These are phyloP conservation scores for Heritiera littoralis DNA, from an alignment of 345 rosid genomes.

Conservation along the genomic window DNA sequence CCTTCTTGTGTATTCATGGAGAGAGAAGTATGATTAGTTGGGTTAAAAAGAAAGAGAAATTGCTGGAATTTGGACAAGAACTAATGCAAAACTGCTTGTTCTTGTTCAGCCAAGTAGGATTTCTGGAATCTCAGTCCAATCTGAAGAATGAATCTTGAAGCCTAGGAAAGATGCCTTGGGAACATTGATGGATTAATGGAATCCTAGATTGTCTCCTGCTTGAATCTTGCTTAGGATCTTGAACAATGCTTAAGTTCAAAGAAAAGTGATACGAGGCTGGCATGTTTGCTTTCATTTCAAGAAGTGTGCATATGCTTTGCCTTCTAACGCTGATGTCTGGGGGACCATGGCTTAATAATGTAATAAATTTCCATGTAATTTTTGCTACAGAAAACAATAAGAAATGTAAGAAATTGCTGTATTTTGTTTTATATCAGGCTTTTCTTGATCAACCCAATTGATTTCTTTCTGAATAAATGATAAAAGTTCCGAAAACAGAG, in stretches of 20 bases:
- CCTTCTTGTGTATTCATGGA: constrained; percentile 83
- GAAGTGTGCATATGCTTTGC: neutral
- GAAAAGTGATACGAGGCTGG: neutral
- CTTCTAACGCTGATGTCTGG: neutral
- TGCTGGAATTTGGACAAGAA: neutral
- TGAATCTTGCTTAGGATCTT: neutral
- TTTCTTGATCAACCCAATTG: neutral
- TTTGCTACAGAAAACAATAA: neutral
- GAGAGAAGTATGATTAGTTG: constrained; percentile 82
- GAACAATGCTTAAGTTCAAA: constrained; percentile 13
- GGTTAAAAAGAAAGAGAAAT: neutral
- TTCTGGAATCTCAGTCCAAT: neutral
- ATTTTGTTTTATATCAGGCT: neutral
- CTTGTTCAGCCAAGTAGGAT: neutral
- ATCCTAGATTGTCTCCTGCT: neutral
- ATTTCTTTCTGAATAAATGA: neutral
- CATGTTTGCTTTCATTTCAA: neutral
- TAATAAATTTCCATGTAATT: neutral
- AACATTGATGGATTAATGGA: neutral
- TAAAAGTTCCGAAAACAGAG: no score
- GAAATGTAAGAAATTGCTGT: neutral
- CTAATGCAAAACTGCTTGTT: neutral
- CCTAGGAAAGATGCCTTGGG: neutral
- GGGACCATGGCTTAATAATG: neutral
- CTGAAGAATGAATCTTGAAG: neutral